These are phyloP conservation scores for Biscogniauxia marginata DNA, from an alignment of 2,329 filamentous ascomycete species.

Conservation along the genomic window DNA sequence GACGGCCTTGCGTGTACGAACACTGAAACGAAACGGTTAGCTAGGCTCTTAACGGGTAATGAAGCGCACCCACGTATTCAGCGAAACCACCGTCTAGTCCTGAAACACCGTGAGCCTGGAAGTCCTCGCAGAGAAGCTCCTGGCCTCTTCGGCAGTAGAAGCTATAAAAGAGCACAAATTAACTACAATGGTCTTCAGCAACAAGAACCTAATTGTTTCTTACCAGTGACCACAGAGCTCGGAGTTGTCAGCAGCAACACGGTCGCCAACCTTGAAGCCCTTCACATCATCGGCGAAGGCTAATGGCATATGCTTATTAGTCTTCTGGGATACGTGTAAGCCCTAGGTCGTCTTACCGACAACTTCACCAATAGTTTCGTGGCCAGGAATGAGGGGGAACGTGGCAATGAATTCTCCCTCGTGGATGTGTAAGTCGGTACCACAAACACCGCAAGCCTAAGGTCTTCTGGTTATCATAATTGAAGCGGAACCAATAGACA, in stretches of 20 bases:
- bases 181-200: neutral
- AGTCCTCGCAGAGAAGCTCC: conserved; percentile 66
- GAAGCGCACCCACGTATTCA: conserved; percentile 58
- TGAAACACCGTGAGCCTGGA: conserved; percentile 62
- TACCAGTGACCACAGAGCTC: conserved; percentile 66
- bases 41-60: conserved; percentile 35
- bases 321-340: neutral
- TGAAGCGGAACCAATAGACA: neutral
- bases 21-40: conserved; percentile 27
- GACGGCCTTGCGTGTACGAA: conserved; percentile 50
- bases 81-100: conserved; percentile 70
- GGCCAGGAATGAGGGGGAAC: conserved; percentile 66
- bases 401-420: conserved; percentile 65
- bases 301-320: conserved; percentile 13
- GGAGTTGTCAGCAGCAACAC: conserved; percentile 63
- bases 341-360: conserved; percentile 44
- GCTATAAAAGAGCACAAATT: conserved; percentile 22
- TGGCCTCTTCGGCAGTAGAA: conserved; percentile 72
- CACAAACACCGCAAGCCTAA: conserved; percentile 35
- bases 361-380: conserved; percentile 66
- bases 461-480: conserved; percentile 18
- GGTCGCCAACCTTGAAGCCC: conserved; percentile 60
- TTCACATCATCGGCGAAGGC: conserved; percentile 49
- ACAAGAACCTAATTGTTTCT: conserved; percentile 2
- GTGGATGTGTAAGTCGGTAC: conserved; percentile 55